Evolutionary conservation across 2,329 filamentous ascomycete genomes (phyloP), one percentile per base, ranked within the genome.

Genomic region (Calonectria pseudoreteaudii): DNA sequence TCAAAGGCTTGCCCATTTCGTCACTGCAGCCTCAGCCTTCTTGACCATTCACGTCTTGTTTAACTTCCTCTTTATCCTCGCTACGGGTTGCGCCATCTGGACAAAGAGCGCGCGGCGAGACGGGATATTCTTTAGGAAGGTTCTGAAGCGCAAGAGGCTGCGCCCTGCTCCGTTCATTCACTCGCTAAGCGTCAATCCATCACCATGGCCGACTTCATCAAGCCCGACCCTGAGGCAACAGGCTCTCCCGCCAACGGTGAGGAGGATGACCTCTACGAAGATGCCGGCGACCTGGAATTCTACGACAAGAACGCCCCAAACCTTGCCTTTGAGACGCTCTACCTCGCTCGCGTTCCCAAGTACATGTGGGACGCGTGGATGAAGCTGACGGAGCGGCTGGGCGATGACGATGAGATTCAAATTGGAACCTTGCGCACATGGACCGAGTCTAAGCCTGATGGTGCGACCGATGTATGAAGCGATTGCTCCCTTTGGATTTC

Each of bases 341-440:
- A 95, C 87, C 88, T 98, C 65, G 93, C 94, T 67, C 93, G 94
- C 76, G 88, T 98, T 53, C 95, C 95, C 26, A 92, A 92, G 76
- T 93, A 94, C 82, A 88, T 98, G 71, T 97, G 95, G 92, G 91
- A 96, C 78, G 90, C 93, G 56, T 97, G 95, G 94, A 85, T 87
- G 72, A 85, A 86, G 80, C 77, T 86, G 52, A 80, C 80, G 14
- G 84, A 86, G 64, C 89, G 92, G 77, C 85, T 97, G 18, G 93
- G 94, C 79, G 94, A 96, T 75, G 93, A 97, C 78, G 93, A 93
- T 71, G 94, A 96, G 85, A 94, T 98, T 76, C 90, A 94, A 82
- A 91, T 98, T 76, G 95, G 95, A 56, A 96, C 92, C 36, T 88
- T 98, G 80, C 88, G 91, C 69, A 89, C 88, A 75, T 92, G 90